Conservation (phyloP, 2,329 filamentous ascomycete species). For the Metarhizium anisopliae region DNA sequence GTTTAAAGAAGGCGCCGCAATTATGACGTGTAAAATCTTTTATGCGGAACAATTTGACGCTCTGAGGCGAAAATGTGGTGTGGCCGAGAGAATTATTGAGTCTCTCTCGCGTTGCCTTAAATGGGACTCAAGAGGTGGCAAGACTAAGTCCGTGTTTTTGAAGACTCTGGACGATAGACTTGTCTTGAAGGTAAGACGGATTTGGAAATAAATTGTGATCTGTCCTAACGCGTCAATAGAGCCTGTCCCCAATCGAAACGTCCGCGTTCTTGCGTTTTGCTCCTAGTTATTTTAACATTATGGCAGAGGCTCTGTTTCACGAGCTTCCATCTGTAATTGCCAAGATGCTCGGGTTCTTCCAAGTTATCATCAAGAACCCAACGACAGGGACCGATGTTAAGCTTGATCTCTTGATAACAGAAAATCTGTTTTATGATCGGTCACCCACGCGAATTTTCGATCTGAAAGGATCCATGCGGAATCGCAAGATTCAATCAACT, state of each 20-base stretch:
- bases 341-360: constrained; percentile 98
- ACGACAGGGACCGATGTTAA: constrained; percentile 87
- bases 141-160: constrained; percentile 93
- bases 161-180: constrained; percentile 94
- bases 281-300: constrained; percentile 94
- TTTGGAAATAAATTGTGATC: background rate
- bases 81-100: constrained; percentile 88
- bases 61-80: constrained; percentile 81
- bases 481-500: constrained; percentile 92
- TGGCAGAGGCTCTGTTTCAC: constrained; percentile 92
- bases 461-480: constrained; percentile 96
- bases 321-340: constrained; percentile 93
- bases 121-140: constrained; percentile 96
- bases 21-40: constrained; percentile 97
- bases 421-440: constrained; percentile 96
- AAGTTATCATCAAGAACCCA: constrained; percentile 94
- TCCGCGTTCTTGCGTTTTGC: constrained; percentile 92
- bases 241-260: constrained; percentile 85
- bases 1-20: constrained; percentile 86
- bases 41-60: constrained; percentile 98
- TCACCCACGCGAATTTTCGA: constrained; percentile 86
- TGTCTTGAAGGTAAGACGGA: constrained; percentile 60
- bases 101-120: constrained; percentile 91
- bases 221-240: constrained; percentile 29
- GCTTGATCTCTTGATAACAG: constrained; percentile 89